Evolutionary conservation across 306 rosid genomes (phyloP), one percentile per base, ranked within the genome.

Genomic region (Mimosa pudica): DNA sequence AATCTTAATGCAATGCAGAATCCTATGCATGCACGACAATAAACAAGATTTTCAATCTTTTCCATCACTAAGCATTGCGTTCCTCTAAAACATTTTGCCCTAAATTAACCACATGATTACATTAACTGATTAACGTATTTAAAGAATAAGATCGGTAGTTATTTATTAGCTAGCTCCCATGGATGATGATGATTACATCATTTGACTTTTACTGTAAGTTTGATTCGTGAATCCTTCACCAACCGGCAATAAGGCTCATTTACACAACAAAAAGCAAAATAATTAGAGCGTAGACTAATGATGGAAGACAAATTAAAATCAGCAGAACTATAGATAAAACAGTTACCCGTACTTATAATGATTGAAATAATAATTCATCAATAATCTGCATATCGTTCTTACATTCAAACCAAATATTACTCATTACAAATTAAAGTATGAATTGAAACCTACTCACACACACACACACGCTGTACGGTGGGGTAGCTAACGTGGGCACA

Each of bases 401-500:
- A 24, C 55, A 49, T 49, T 49, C 55, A 49, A 49, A 49, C 55
- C 3, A 13, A 10, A 49, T 49, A 49, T 3, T 49, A 5, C 17
- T 49, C 10, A 55, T n/a, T 55, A 55, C 10, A 55, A 55, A n/a
- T 55, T 55, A 55, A 55, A 55, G 60, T 6, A 54, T 6, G 24
- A 54, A 54, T 7, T 55, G 9, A 55, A 55, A 55, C 30, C 10
- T 16, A 38, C 4, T n/a, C n/a, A 5, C 42, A 38, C 5, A 54
- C 17, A 9, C 10, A 48, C 3, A 16, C 2, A 55, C 30, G 61
- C 1, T 0, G 57, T 57, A 57, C 63, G 4, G 33, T 57, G 33
- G 12, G 12, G 68, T 76, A 5, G 42, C 47, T 46, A 67, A 79
- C 78, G 83, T 85, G 89, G 88, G 79, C 70, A 80, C 82, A 80